Evolutionary conservation across 2,329 filamentous ascomycete genomes (phyloP), one percentile per base, ranked within the genome.

Genomic region (Fusarium ambrosium): DNA sequence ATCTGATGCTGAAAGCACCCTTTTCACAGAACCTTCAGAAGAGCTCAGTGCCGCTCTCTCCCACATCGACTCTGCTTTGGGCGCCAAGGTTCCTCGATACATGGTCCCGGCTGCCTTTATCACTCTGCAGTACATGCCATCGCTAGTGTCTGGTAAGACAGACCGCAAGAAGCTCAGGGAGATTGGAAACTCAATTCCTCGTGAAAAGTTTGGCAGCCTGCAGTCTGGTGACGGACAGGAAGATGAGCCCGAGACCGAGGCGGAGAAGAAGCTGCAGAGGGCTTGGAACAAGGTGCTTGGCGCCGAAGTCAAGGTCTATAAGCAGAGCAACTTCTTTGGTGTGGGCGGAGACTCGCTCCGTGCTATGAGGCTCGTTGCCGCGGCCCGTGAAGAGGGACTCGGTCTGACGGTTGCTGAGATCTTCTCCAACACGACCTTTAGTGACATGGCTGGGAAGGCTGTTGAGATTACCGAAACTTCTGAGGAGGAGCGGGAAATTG

Each of bases 331-430:
- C 78, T 89, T 88, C 80, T 86, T 88, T 75, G 81, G 80, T 1
- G 80, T 88, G 1, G 87, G 86, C 1, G 87, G 88, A 8, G 87
- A 89, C 78, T 89, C 87, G 0, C 81, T 89, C 2, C 81, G 84
- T n/a, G 87, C 87, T 3, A 89, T 89, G 87, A 85, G 81, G 63
- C 81, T 89, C 4, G 85, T 88, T 2, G 82, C 86, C 2, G 81
- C 83, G 18, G 85, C 86, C 6, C 81, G 85, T 62, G 81, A 80
- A 20, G 48, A 59, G 56, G 34, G 56, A 13, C 22, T 39, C 2
- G 56, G 36, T 13, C 20, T 39, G 16, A 39, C 34, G 2, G 36
- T 39, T 39, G 56, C 36, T 14, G 56, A 39, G 56, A 59, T 59
- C 14, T 59, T 39, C 4, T 59, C 36, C 34, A 39, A 59, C 34